Evolutionary conservation across 306 rosid genomes (phyloP), one percentile per base, ranked within the genome.

Genomic region (Quercus rubra): DNA sequence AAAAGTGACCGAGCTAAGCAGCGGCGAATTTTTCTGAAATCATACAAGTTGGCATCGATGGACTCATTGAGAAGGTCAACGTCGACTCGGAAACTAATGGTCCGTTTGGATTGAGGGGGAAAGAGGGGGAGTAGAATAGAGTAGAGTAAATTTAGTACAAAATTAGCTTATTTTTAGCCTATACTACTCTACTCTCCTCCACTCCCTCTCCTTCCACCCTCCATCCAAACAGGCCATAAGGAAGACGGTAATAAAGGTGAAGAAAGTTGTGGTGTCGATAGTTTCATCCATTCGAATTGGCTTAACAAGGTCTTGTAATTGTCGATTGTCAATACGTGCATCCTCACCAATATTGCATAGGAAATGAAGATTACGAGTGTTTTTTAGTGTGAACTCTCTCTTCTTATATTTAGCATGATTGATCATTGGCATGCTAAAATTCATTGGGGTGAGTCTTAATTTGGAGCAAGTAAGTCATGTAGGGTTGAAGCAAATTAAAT

Each of bases 1-100:
- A 82, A 81, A 62, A 84, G 83, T 38, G 82, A 79, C 20, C 78
- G 88, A 81, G 91, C 97, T 4, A 90, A 84, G 81, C 91, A 87
- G 18, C 83, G 94, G 54, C 70, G 86, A 78, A 77, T 92, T 73
- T 92, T 88, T 41, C 83, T 90, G 17, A 87, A 88, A 46, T 82
- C 90, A 5, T 92, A 90, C 75, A 88, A 83, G 81, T 52, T 92
- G 6, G 79, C 84, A 28, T 77, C 91, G 27, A 57, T 68, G 43
- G 79, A 85, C n/a, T 38, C n/a, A 70, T 56, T 64, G 25, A 74
- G 23, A 0, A 41, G 83, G 6, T 74, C 78, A 5, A 77, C 68
- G 43, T 61, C 75, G 46, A 38, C 46, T 15, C 85, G 84, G 64
- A 84, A 83, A 83, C 55, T 85, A n/a, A n/a, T n/a, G n/a, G n/a